phyloP scores from a whole-genome alignment of 2,329 filamentous ascomycete genomes.

The Leptographium galeiforme region DNA sequence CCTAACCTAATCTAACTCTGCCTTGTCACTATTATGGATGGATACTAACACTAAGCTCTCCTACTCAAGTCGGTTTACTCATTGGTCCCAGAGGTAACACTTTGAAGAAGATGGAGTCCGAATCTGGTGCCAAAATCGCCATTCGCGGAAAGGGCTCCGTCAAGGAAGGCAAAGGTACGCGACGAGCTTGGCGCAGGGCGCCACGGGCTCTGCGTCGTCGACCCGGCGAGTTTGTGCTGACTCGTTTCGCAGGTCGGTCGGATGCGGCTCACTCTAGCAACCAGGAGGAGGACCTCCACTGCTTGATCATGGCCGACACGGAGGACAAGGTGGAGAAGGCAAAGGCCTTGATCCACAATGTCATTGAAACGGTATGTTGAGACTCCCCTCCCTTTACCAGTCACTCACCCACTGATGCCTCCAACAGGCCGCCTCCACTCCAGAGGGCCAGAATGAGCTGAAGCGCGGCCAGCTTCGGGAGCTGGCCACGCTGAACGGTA shows the following conservation, averaged over 20 bases:
- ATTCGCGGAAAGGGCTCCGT: conserved; percentile 99
- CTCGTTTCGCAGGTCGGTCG: conserved; percentile 48
- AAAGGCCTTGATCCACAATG: conserved; percentile 94
- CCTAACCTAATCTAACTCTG: conserved; percentile 15
- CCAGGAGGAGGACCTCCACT: conserved; percentile 98
- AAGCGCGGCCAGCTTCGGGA: conserved; percentile 98
- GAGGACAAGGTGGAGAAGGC: conserved; percentile 99
- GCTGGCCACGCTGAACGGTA: conserved; percentile 95
- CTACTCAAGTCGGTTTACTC: conserved; percentile 96
- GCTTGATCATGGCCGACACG: conserved; percentile 98
- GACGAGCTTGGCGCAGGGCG: no score
- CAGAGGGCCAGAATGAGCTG: conserved; percentile 95
- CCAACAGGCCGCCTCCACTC: conserved; percentile 82
- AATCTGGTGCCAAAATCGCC: conserved; percentile 95
- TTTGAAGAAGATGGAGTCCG: conserved; percentile 97
- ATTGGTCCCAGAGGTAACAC: conserved; percentile 99
- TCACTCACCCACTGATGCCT: neutral
- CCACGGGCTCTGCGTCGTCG: neutral
- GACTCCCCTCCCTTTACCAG: neutral
- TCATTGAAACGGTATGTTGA: conserved; percentile 84
- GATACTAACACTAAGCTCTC: conserved; percentile 80
- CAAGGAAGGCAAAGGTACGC: conserved; percentile 80
- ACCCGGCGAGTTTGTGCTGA: neutral
- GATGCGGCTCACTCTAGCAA: conserved; percentile 99
- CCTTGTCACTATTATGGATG: conserved; percentile 12